phyloP scores from a whole-genome alignment of 176 grass and related monocot genomes.

The Eremochloa ophiuroides region DNA sequence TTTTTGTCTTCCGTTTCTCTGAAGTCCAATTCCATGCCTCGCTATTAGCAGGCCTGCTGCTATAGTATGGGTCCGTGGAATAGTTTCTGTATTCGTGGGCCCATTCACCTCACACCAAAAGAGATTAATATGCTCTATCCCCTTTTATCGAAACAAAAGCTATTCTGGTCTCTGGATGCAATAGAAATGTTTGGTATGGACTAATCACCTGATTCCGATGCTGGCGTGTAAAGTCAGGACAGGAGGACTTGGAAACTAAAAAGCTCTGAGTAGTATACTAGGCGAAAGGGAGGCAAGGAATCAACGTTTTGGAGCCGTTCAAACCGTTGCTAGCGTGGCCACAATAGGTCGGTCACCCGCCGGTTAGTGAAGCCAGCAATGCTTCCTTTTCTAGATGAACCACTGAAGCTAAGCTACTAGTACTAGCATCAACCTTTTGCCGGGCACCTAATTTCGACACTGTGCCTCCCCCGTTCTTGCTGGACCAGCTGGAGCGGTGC shows the following conservation, averaged over 20 bases:
- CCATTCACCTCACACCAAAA: not conserved
- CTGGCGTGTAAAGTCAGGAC: slow-evolving; percentile 16
- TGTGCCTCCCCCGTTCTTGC: not conserved
- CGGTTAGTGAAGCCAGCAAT: not conserved
- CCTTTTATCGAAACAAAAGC: not conserved
- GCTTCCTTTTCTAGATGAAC: not conserved
- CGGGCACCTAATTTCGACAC: not conserved
- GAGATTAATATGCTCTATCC: not conserved
- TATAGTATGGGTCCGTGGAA: not conserved
- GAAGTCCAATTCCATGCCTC: not conserved
- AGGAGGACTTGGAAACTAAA: not conserved
- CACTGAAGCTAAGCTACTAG: not conserved
- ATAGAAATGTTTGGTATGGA: not conserved
- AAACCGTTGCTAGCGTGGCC: not conserved
- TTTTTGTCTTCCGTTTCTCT: not conserved
- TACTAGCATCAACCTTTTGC: not conserved
- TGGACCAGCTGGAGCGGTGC: not conserved
- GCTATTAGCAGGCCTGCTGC: not conserved
- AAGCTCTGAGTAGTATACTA: not conserved
- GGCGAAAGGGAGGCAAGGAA: not conserved
- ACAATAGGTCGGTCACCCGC: not conserved
- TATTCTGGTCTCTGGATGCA: not conserved
- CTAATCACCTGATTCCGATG: too few relatives aligned
- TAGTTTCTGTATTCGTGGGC: not conserved
- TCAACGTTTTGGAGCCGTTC: slow-evolving; percentile 9